Conservation (phyloP, 495 filamentous ascomycete species). For the Aspergillus panamensis region DNA sequence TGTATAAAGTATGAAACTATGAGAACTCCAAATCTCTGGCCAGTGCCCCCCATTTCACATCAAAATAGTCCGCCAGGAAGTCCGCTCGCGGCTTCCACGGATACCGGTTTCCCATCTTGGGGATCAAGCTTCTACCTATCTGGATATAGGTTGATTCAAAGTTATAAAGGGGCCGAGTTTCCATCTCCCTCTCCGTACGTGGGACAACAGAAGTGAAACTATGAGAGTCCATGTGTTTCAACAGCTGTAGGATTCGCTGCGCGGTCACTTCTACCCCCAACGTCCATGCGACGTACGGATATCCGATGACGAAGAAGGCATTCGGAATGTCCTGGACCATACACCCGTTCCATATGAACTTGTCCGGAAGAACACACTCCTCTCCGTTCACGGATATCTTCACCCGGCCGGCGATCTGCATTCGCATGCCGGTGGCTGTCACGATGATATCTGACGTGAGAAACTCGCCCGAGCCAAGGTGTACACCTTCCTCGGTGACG, state of each 20-base stretch:
- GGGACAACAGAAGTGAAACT: not conserved
- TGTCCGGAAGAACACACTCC: not conserved
- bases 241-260: not conserved
- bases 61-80: not conserved
- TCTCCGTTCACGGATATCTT: not conserved
- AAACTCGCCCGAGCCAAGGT: not conserved
- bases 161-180: not conserved
- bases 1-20: too few relatives aligned
- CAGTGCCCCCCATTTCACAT: not conserved
- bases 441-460: not conserved
- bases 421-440: not conserved
- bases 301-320: not conserved
- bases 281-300: not conserved
- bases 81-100: not conserved
- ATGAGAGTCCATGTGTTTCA: not conserved
- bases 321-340: not conserved
- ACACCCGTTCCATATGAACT: not conserved
- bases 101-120: not conserved
- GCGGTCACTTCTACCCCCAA: not conserved
- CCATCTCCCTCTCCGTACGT: not conserved
- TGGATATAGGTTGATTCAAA: not conserved
- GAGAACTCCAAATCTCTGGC: slow-evolving; percentile 2
- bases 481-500: not conserved
- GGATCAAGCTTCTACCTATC: not conserved
- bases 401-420: not conserved